These are phyloP conservation scores for Spathaspora gorwiae DNA, from an alignment of 805 yeast genomes.

Conservation along the genomic window DNA sequence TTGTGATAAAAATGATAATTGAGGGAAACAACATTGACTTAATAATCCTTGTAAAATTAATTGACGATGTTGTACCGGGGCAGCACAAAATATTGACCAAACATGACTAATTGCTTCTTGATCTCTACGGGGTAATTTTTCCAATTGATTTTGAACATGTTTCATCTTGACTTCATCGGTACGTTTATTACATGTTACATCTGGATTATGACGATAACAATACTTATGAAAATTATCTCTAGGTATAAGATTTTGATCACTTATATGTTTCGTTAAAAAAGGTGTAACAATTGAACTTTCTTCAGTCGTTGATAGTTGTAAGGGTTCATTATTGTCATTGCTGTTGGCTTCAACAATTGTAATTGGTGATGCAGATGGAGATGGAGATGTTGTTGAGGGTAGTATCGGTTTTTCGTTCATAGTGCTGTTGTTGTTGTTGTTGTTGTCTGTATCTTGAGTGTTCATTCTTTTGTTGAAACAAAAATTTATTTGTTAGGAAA, in stretches of 20 bases:
- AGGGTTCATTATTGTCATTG: not conserved
- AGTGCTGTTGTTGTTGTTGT: not conserved
- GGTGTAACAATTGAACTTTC: slow-evolving; percentile 35
- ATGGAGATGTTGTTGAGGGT: too few relatives aligned
- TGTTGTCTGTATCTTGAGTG: not conserved
- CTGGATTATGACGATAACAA: slow-evolving; percentile 94
- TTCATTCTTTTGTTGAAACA: too few relatives aligned
- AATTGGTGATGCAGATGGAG: not conserved
- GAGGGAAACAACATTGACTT: slow-evolving; percentile 92
- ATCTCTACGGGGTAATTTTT: slow-evolving; percentile 61
- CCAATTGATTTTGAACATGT: slow-evolving; percentile 55
- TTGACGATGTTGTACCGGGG: slow-evolving; percentile 64
- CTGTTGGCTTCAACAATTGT: not conserved
- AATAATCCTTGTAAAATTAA: slow-evolving; percentile 79
- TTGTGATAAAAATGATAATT: slow-evolving; percentile 76
- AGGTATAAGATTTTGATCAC: slow-evolving; percentile 40
- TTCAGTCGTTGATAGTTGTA: slow-evolving; percentile 1
- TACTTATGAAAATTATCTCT: slow-evolving; percentile 58
- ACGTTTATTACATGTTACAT: slow-evolving; percentile 64
- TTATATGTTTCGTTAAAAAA: slow-evolving; percentile 36
- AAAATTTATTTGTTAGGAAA: too few relatives aligned
- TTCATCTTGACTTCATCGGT: slow-evolving; percentile 63
- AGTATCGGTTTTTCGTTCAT: not conserved
- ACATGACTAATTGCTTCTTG: slow-evolving; percentile 75
- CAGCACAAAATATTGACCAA: slow-evolving; percentile 79